Percentiles rank a stretch among this genome's conserved stretches.
Evolutionary conservation across 208 protist genomes (phyloP).

Genomic region (Acanthamoeba sp.): DNA sequence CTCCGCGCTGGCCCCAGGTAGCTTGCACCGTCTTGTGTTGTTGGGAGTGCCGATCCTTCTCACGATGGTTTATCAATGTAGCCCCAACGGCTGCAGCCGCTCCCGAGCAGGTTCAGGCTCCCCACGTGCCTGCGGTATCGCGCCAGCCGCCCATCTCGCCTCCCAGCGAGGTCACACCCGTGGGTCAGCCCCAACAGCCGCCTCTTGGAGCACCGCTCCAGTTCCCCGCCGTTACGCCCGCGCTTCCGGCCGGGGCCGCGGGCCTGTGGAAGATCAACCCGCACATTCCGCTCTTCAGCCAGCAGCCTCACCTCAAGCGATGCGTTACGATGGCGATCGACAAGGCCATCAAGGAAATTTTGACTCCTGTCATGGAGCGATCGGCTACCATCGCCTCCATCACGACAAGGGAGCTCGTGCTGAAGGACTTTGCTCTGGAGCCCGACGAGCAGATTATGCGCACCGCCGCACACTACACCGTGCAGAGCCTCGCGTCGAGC

Average conservation of each 20-base stretch:
- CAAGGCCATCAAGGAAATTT: constrained; percentile 86
- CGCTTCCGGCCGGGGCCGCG: not conserved
- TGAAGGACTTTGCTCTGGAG: constrained; percentile 98
- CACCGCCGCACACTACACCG: constrained; percentile 93
- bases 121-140: not conserved
- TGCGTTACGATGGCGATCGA: constrained; percentile 71
- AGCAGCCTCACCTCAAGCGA: constrained; percentile 71
- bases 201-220: not conserved
- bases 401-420: constrained; percentile 94
- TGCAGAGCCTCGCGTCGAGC: constrained; percentile 91
- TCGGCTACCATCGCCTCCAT: constrained; percentile 94
- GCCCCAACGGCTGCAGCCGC: not conserved
- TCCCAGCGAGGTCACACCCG: not conserved
- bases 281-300: constrained; percentile 69
- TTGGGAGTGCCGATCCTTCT: too few species aligned
- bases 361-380: constrained; percentile 93
- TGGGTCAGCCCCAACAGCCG: not conserved
- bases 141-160: not conserved
- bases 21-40: not conserved
- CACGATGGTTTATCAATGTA: not conserved
- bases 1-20: not conserved
- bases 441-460: constrained; percentile 92
- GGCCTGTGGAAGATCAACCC: constrained; percentile 69
- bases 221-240: not conserved
- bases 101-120: not conserved